Conservation (phyloP, 805 yeast species). For the Kazachstania martiniae region DNA sequence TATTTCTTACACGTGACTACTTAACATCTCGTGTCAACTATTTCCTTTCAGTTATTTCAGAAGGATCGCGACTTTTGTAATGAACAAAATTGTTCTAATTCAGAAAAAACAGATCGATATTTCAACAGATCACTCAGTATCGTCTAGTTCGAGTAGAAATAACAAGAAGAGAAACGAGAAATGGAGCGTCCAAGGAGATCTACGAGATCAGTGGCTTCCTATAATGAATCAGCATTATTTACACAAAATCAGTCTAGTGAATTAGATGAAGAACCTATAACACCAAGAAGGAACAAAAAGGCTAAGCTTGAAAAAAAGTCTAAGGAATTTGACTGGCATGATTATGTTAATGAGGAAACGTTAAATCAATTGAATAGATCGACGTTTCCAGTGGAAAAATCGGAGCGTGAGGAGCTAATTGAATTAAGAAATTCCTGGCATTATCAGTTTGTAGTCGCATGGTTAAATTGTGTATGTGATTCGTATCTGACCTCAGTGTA, state of each 20-base stretch:
- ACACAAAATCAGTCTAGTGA: conserved; percentile 1
- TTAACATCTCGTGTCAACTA: too few relatives aligned
- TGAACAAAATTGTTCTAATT: too few relatives aligned
- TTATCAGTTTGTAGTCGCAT: conserved; percentile 25
- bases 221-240: too few relatives aligned
- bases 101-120: too few relatives aligned
- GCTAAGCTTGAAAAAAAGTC: conserved; percentile 1
- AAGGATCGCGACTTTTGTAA: too few relatives aligned
- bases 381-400: conserved; percentile 2
- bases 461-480: conserved; percentile 26
- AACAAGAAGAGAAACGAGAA: background rate
- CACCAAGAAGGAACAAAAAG: conserved; percentile 1
- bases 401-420: conserved; percentile 4
- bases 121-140: background rate
- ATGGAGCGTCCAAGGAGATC: conserved; percentile 5
- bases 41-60: too few relatives aligned
- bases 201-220: too few relatives aligned
- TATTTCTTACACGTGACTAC: too few relatives aligned
- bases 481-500: conserved; percentile 12
- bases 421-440: conserved; percentile 17
- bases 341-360: conserved; percentile 16
- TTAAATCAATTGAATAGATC: conserved; percentile 12
- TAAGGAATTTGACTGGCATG: conserved; percentile 13
- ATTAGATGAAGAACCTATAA: background rate
- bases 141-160: background rate